Evolutionary conservation across 371 early-diverging fungal species (phyloP), one percentile per base, ranked within the genome.

Genomic region (Rhizomucor pusillus): DNA sequence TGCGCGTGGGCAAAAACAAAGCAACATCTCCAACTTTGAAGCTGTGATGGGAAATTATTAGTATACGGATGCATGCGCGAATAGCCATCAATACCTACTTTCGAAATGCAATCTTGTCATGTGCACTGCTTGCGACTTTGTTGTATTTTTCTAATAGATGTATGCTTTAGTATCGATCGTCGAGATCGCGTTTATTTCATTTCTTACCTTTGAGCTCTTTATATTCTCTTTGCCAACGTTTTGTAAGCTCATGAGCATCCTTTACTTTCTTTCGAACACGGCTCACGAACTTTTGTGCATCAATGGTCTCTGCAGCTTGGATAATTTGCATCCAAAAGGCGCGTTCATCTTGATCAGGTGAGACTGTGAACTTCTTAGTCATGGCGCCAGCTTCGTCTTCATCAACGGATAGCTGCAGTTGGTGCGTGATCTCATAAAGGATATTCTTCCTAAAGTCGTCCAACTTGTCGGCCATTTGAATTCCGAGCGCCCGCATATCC

Each of bases 1-100:
- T 85, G 6, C 88, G 70, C 5, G 89, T 88, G 0, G 92, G 92
- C 16, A 90, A 66, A 56, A 91, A 90, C 13, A 91, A 61, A 7
- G 84, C 87, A 20, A 91, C 63, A 54, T 90, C 90, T 16, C 85
- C 82, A 9, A 75, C 75, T 69, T 84, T 79, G 59, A 91, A 91
- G 46, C 84, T 81, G 62, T 20, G 14, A 16, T 3, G 3, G 29
- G 5, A 29, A 5, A 7, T 29, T 29, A 5, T 29, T 7, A 29
- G 29, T 29, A 29, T 5, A 29, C 29, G 22, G 24, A 43, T n/a
- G 5, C 12, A 49, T 16, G 39, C 29, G 11, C 44, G 16, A 52
- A 24, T 4, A 39, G 16, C 16, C 37, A n/a, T 37, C n/a, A 50
- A 5, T 40, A 50, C 69, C 59, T 71, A 80, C 80, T 84, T 84